Evolutionary conservation across 768 basidiomycete genomes (phyloP).

Genomic region (Filobasidium wieringae): DNA sequence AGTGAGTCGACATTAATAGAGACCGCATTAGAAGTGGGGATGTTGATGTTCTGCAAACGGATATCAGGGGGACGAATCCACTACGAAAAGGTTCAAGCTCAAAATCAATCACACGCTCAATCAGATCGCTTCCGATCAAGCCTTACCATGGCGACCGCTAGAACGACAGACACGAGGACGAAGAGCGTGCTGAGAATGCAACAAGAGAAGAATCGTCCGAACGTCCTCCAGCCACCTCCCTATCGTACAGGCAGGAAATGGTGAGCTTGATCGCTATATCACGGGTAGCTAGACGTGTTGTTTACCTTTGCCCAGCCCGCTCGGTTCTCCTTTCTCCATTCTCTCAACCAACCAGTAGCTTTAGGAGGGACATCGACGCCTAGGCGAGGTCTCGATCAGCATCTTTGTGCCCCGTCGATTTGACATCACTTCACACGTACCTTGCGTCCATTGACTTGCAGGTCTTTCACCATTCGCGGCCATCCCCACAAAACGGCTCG

Average conservation of each 20-base stretch:
- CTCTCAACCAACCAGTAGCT: constrained; percentile 36
- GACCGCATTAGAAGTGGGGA: constrained; percentile 27
- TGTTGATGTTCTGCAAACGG: constrained; percentile 24
- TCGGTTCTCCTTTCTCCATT: constrained; percentile 38
- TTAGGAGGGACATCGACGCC: constrained; percentile 18
- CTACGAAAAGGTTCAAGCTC: constrained; percentile 11
- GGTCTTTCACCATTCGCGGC: constrained; percentile 2
- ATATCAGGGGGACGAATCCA: constrained; percentile 36
- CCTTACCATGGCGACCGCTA: constrained; percentile 32
- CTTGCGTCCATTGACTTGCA: constrained; percentile 11
- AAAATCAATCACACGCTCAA: too few species aligned
- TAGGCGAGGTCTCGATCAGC: too few species aligned
- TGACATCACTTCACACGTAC: too few species aligned
- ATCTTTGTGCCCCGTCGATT: too few species aligned
- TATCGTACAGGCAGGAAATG: constrained; percentile 4
- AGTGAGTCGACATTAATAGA: constrained; percentile 23
- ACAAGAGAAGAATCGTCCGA: constrained; percentile 30
- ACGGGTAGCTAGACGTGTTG: background rate
- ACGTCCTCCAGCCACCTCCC: constrained; percentile 31
- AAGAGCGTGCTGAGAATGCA: constrained; percentile 27
- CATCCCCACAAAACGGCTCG: background rate
- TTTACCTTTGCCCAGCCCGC: constrained; percentile 37
- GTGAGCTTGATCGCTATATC: background rate
- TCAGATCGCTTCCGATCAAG: background rate
- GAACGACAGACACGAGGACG: constrained; percentile 27